Evolutionary conservation across 345 rosid species (phyloP).

Genomic region (Durio zibethinus): DNA sequence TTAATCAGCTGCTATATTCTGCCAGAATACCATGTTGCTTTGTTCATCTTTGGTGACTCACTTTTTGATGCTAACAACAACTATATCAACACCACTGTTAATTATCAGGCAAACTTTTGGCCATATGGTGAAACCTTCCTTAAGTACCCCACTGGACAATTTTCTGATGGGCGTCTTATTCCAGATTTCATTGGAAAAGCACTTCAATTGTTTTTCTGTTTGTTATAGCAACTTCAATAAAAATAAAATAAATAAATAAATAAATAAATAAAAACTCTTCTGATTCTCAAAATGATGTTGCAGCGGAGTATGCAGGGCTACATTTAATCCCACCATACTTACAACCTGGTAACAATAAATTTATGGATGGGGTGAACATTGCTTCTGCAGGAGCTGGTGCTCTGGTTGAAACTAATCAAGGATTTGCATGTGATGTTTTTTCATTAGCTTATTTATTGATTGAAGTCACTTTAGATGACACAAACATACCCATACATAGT

Average conservation of each 20-base stretch:
- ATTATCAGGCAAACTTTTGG: background rate
- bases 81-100: background rate
- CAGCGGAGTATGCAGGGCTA: slow-evolving; percentile 29
- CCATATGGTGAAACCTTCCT: background rate
- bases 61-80: background rate
- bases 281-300: background rate
- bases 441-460: background rate
- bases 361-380: slow-evolving; percentile 36
- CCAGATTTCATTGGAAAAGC: slow-evolving; percentile 25
- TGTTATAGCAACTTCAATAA: background rate
- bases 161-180: slow-evolving; percentile 4
- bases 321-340: slow-evolving; percentile 34
- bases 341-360: slow-evolving; percentile 21
- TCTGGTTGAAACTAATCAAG: slow-evolving; percentile 33
- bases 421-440: slow-evolving; percentile 23
- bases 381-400: slow-evolving; percentile 52
- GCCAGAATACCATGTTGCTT: background rate
- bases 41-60: background rate
- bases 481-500: background rate
- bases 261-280: too few species aligned
- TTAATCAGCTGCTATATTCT: background rate
- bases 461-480: too few species aligned
- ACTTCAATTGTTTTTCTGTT: background rate
- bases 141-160: background rate
- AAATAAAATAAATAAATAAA: too few species aligned